Evolutionary conservation across 164 flowering plant species (phyloP), one percentile per base, ranked within the genome.

Genomic region (Stephania cephalantha): DNA sequence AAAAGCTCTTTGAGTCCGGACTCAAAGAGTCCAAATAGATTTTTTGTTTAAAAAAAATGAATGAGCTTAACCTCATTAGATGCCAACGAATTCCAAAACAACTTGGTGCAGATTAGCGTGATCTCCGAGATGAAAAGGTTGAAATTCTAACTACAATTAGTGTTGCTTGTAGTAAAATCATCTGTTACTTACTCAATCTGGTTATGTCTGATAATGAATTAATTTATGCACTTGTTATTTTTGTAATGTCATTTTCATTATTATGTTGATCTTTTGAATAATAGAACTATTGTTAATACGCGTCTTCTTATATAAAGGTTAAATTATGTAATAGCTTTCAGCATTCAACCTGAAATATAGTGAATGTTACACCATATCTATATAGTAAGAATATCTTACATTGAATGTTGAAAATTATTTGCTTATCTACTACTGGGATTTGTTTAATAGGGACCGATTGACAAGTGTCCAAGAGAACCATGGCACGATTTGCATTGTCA

Each of bases 101-200:
- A 0, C 94, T 97, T 4, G 98, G 97, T 77, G 85, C 97, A 70
- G 98, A 95, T 87, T 95, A 97, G 98, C 97, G 81, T 75, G 87
- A 87, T 63, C 97, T 95, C 22, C 97, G 95, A 5, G 92, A 90
- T 55, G 97, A 93, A 70, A 93, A 95, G 97, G 98, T 90, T 69
- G 46, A 0, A 20, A 46, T 46, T 10, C 50, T 61, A 61, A 18
- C 65, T 18, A 18, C 6, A 17, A 6, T 13, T 55, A 7, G 17
- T 12, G 22, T n/a, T 61, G 55, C 55, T 30, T 22, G 18, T 69
- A 69, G 48, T 68, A n/a, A 11, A 31, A 31, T 3, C 35, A 31
- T 31, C 35, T 31, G 35, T n/a, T n/a, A n/a, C n/a, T 31, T 31
- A 29, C 4, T 50, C 10, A 13, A 66, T 25, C 11, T 29, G 66